phyloP scores from a whole-genome alignment of 805 yeast species.

The Metschnikowia lachancei region DNA sequence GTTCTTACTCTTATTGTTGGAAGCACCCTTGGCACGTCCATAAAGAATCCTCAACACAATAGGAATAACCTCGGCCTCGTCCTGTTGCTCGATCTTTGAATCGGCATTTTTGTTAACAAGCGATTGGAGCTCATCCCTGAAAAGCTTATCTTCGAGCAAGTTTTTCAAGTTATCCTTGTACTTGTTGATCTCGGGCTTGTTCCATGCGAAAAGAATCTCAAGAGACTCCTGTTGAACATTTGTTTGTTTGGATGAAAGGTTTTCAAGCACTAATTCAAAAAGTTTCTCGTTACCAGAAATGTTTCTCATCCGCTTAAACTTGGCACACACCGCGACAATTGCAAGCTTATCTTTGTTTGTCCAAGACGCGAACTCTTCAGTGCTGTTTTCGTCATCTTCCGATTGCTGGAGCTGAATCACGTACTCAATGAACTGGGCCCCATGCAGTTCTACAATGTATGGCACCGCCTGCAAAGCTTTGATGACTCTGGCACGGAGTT shows the following conservation, averaged over 20 bases:
- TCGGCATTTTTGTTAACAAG: constrained; percentile 51
- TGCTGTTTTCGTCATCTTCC: constrained; percentile 29
- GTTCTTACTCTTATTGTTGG: constrained; percentile 66
- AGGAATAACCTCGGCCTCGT: constrained; percentile 62
- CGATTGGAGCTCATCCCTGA: constrained; percentile 77
- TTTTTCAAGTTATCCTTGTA: constrained; percentile 72
- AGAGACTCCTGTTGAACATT: constrained; percentile 73
- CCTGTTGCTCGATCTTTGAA: constrained; percentile 58
- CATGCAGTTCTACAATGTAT: constrained; percentile 63
- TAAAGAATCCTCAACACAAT: constrained; percentile 72
- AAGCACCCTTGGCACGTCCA: constrained; percentile 76
- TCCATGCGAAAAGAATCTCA: constrained; percentile 63
- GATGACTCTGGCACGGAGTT: constrained; percentile 55
- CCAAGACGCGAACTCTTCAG: constrained; percentile 33
- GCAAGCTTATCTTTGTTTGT: constrained; percentile 52
- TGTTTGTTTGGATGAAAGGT: constrained; percentile 59
- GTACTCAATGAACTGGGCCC: constrained; percentile 54
- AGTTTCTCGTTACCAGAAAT: constrained; percentile 53
- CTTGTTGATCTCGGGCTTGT: constrained; percentile 54
- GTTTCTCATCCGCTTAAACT: constrained; percentile 62
- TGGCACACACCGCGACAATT: constrained; percentile 59
- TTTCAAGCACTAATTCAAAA: constrained; percentile 47
- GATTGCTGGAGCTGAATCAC: constrained; percentile 27
- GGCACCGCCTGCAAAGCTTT: constrained; percentile 60
- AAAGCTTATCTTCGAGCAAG: constrained; percentile 75